Base-by-base conservation (phyloP, 441 rosid genomes). In the Brassica hybrid region DNA sequence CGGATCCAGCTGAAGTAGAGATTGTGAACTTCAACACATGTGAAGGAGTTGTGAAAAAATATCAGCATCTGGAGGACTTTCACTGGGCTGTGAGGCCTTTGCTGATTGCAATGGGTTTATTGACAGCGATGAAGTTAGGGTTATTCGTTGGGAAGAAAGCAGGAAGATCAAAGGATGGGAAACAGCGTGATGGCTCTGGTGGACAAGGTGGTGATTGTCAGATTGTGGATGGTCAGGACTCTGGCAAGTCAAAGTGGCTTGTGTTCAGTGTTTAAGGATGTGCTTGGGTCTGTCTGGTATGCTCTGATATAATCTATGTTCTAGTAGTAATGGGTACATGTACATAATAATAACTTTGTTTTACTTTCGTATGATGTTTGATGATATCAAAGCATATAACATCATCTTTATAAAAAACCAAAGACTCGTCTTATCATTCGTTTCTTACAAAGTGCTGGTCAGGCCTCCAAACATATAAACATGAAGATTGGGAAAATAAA, bases 1-100 rank as follows among this genome's bases (percentile, higher is more conserved):
- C 97, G 1, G 99, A 94, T 82, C 98, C 98, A 57, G 90, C 89
- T 72, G 98, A 94, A 85, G 90, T 93, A 71, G 97, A 90, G 82
- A 59, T 76, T 16, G 90, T 93, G 76, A 79, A 87, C 63, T 94
- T 94, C 63, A 57, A 76, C 54, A 82, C 87, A 3, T 94, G 92
- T 79, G 76, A 80, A 1, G 98, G 97, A 25, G 69, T 91, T 18
- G 83, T 86, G 64, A 79, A 87, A 66, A 93, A 91, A 63, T 94
- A 90, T 75, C 87, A 90, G 72, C 99, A 94, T 82, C 87, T 92
- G 6, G 98, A 94, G 86, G 97, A 94, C 79, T 84, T 90, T 69
- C 98, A 91, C 78, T 94, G 98, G 99, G 89, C 91, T 10, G 90
- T 94, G 52, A 93, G 97, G 76, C 99, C 98, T 10, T 83, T 94